Conservation (phyloP, 345 rosid genomes). For the Aurinia saxatilis region DNA sequence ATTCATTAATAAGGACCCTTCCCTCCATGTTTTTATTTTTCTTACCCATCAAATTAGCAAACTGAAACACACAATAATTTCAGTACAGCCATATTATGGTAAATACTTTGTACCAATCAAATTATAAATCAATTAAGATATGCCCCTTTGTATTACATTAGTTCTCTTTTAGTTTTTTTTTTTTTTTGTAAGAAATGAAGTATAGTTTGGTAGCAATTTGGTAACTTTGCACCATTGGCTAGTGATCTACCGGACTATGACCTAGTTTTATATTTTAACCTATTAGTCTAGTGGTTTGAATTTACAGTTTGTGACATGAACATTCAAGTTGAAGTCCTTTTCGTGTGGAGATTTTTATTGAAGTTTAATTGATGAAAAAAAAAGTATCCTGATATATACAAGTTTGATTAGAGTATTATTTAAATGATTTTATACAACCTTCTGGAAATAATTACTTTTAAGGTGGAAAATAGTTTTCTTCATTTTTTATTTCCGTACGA, state of each 20-base stretch:
- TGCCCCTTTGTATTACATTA: too few species aligned
- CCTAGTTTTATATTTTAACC: not conserved
- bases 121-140: too few species aligned
- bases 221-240: not conserved
- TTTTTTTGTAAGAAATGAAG: not conserved
- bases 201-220: not conserved
- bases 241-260: not conserved
- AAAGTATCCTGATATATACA: too few species aligned
- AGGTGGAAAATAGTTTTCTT: not conserved
- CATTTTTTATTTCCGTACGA: not conserved
- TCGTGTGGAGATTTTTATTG: not conserved
- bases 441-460: not conserved
- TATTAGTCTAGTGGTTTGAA: not conserved
- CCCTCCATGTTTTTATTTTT: conserved; percentile 20
- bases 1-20: conserved; percentile 23
- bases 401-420: too few species aligned
- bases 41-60: conserved; percentile 21
- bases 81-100: not conserved
- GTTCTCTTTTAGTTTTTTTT: not conserved
- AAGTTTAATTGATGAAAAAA: not conserved
- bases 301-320: not conserved
- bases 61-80: not conserved
- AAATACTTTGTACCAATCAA: too few species aligned
- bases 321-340: not conserved
- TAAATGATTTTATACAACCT: not conserved